Base-by-base conservation (phyloP, 192 early-diverging fungal species). In the Dissophora globulifera region DNA sequence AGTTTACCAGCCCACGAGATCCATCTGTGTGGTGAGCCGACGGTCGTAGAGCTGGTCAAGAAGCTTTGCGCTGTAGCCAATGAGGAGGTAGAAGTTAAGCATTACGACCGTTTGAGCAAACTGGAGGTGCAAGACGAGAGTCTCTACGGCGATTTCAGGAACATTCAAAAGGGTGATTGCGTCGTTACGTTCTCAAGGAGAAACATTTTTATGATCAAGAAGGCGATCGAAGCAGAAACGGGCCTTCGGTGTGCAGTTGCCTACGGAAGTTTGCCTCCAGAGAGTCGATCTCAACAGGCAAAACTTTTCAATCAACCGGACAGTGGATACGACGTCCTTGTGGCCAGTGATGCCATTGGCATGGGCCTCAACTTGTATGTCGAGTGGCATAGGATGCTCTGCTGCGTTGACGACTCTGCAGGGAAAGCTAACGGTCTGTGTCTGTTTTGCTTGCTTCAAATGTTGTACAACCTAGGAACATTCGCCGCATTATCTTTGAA, bases 281-380 rank as follows among this genome's bases (percentile, higher is more conserved):
- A 99, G 78, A 92, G 92, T 43, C 84, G 97, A 23, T 86, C 92
- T 0, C 78, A 89, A 55, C 97, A 99, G 83, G 95, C 97, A 10
- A 83, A 83, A 57, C 81, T 92, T 27, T 99, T 99, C 69, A 99
- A 99, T 70, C 93, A 94, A 56, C 90, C 90, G 1, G 55, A 83
- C 15, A 87, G 86, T 53, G 88, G 82, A 9, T 92, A 90, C 57
- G 87, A 94, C 56, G 90, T 97, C 6, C 79, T 99, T 20, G 93
- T 99, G 15, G 95, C 97, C 6, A 94, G 93, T 58, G 97, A 99
- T 82, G 97, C 97, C 1, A 88, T 99, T 48, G 97, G 97, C 23
- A 99, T 99, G 97, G 97, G 97, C 0, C 83, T 97, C 12, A 99
- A 99, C 75, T 63, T 99, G 89, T 92, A 72, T 60, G 84, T 63